Percentiles rank a stretch among this genome's conserved stretches.
These are phyloP conservation scores for Dryas alaskensis DNA, from an alignment of 306 rosid genomes.

Conservation along the genomic window DNA sequence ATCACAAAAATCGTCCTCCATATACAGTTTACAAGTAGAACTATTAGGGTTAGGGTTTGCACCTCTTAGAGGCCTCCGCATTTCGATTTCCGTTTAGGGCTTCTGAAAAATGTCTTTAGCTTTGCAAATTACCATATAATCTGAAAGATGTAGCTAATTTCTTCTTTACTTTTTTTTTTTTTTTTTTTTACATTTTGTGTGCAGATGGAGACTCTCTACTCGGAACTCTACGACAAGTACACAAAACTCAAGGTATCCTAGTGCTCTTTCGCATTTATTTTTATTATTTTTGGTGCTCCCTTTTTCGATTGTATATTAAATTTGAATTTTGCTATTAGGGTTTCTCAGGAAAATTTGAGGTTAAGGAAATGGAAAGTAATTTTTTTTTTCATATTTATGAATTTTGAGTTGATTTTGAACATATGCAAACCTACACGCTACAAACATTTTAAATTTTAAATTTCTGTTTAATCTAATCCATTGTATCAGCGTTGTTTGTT, in stretches of 20 bases:
- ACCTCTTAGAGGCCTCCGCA: too few relatives aligned
- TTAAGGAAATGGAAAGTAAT: background rate
- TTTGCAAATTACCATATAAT: background rate
- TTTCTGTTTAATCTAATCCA: background rate
- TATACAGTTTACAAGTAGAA: too few relatives aligned
- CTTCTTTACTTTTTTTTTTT: background rate
- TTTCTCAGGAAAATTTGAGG: background rate
- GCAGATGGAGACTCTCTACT: slow-evolving; percentile 67
- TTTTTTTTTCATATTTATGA: background rate
- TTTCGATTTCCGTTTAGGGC: background rate
- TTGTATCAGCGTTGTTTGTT: slow-evolving; percentile 1
- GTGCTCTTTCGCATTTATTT: background rate
- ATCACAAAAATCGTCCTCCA: too few relatives aligned
- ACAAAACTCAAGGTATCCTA: slow-evolving; percentile 59
- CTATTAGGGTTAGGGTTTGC: too few relatives aligned
- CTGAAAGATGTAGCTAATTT: too few relatives aligned
- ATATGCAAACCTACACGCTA: background rate
- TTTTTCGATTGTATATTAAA: background rate
- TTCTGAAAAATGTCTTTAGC: background rate
- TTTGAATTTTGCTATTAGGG: background rate
- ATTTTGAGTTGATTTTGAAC: background rate
- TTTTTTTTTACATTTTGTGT: background rate
- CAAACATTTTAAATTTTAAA: background rate
- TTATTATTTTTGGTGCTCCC: background rate
- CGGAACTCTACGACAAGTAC: slow-evolving; percentile 80